Conservation (phyloP, 495 filamentous ascomycete genomes). For the Penicillium pancosmium region DNA sequence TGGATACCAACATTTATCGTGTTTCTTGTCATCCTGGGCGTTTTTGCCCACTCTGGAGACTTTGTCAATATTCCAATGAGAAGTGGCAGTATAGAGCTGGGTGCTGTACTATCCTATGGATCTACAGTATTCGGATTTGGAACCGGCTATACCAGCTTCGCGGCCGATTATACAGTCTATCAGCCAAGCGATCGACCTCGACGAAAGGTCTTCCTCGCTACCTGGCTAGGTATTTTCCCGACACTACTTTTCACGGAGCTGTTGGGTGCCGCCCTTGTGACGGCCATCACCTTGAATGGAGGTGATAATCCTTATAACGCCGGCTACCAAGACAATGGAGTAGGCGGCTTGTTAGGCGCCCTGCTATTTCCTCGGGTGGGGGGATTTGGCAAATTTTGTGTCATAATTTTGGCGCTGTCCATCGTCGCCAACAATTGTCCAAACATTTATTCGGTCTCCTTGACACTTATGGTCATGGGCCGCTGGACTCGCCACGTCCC, state of each 20-base stretch:
- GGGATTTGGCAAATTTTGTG: conserved; percentile 59
- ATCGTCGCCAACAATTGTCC: conserved; percentile 54
- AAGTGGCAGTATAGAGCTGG: conserved; percentile 46
- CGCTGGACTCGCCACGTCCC: conserved; percentile 51
- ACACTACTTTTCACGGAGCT: conserved; percentile 52
- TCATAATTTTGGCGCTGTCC: conserved; percentile 54
- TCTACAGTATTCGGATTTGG: conserved; percentile 26
- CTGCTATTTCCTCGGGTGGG: conserved; percentile 51
- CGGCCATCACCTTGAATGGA: conserved; percentile 47
- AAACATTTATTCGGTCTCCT: conserved; percentile 47
- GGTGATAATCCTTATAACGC: conserved; percentile 23
- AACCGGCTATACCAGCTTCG: conserved; percentile 25
- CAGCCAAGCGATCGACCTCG: conserved; percentile 24
- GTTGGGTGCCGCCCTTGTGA: conserved; percentile 57
- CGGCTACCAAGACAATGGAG: conserved; percentile 48
- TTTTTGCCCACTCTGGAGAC: conserved; percentile 52
- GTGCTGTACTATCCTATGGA: conserved; percentile 19
- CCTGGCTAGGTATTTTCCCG: conserved; percentile 36
- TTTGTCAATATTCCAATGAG: conserved; percentile 39
- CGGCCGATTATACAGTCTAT: conserved; percentile 26
- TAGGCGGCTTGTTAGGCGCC: conserved; percentile 57
- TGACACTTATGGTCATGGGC: conserved; percentile 59
- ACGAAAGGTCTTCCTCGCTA: conserved; percentile 22
- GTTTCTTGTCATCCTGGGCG: conserved; percentile 53
- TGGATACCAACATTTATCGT: conserved; percentile 50